These are phyloP conservation scores for Linnemannia elongata DNA, from an alignment of 192 early-diverging fungal species.

Conservation along the genomic window DNA sequence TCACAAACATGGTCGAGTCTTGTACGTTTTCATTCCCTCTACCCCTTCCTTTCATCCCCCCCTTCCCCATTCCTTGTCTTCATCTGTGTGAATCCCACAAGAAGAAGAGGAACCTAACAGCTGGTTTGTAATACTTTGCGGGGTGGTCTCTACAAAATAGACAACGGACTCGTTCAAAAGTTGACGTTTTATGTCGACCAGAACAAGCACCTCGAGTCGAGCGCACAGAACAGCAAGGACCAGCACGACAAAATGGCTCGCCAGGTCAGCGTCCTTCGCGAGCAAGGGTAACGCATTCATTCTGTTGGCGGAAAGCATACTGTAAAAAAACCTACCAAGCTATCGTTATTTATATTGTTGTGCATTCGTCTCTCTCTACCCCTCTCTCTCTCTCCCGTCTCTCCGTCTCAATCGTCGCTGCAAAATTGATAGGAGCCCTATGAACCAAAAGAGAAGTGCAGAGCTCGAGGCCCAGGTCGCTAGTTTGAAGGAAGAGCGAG, in stretches of 20 bases:
- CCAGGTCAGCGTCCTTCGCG: conserved; percentile 50
- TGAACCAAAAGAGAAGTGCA: conserved; percentile 73
- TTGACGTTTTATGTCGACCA: conserved; percentile 56
- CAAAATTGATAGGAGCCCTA: conserved; percentile 54
- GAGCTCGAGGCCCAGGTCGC: conserved; percentile 83
- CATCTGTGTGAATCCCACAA: not conserved
- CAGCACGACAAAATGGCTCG: conserved; percentile 52
- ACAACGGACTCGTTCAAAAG: conserved; percentile 62
- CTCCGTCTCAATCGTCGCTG: not conserved
- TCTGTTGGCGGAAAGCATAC: not conserved
- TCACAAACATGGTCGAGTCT: conserved; percentile 62
- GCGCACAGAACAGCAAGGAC: conserved; percentile 43
- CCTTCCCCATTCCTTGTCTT: not conserved
- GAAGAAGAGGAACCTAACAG: not conserved
- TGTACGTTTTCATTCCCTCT: conserved; percentile 45
- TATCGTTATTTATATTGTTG: not conserved
- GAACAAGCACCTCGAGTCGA: conserved; percentile 56
- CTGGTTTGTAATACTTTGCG: not conserved
- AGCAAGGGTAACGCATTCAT: conserved; percentile 55
- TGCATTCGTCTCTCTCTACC: not conserved
- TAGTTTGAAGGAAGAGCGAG: conserved; percentile 87
- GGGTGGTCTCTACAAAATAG: conserved; percentile 7
- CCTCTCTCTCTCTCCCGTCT: not conserved
- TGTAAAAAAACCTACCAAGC: not conserved
- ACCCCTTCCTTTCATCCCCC: not conserved